phyloP scores from a whole-genome alignment of 164 flowering plant species.

The Dillenia suffruticosa region DNA sequence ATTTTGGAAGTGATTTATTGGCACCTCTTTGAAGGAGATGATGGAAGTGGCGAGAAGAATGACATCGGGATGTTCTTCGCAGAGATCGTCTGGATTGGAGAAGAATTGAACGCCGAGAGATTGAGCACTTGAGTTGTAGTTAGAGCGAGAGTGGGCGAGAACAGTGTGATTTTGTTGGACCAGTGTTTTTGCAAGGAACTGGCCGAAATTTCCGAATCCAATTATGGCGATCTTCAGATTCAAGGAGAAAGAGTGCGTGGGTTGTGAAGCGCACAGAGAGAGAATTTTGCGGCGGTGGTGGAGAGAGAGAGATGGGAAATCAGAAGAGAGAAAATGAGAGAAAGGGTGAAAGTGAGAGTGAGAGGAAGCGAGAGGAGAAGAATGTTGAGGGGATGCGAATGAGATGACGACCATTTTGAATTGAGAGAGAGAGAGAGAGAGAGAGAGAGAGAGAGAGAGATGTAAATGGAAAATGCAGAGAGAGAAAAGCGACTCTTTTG shows the following conservation, averaged over 20 bases:
- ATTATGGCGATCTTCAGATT: constrained; percentile 49
- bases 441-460: too few relatives aligned
- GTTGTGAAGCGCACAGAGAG: too few relatives aligned
- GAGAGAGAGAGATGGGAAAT: neutral
- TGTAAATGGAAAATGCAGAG: too few relatives aligned
- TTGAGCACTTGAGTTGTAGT: constrained; percentile 30
- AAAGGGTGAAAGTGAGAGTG: neutral
- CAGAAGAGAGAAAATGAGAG: neutral
- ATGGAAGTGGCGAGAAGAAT: neutral
- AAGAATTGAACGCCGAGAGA: constrained; percentile 43
- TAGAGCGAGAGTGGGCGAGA: constrained; percentile 47
- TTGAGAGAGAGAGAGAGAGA: too few relatives aligned
- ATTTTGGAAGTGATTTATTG: too few relatives aligned
- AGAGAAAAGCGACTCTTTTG: too few relatives aligned
- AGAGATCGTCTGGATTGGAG: constrained; percentile 38
- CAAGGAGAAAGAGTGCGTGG: neutral
- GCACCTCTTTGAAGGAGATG: too few relatives aligned
- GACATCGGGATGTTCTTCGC: constrained; percentile 61
- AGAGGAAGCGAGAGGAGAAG: too few relatives aligned
- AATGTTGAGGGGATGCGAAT: too few relatives aligned
- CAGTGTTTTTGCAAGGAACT: constrained; percentile 49
- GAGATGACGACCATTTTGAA: too few relatives aligned
- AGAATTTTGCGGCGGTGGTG: too few relatives aligned
- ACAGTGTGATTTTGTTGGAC: constrained; percentile 50
- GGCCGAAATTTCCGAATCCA: constrained; percentile 66